phyloP scores from a whole-genome alignment of 1,284 basidiomycete species.

The Ustilago tritici region DNA sequence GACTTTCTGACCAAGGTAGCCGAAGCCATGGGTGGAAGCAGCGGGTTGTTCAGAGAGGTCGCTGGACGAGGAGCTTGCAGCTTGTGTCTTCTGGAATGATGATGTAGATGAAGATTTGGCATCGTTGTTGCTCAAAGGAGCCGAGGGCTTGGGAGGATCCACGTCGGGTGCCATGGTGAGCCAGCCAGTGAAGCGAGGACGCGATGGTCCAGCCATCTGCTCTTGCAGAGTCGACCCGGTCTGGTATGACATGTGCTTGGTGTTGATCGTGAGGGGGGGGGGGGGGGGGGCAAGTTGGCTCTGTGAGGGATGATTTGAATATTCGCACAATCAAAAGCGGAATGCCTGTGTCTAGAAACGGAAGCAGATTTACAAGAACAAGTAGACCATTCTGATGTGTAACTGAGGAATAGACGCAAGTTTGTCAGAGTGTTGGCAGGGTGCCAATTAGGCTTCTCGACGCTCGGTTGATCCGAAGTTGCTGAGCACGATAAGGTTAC shows the following conservation, averaged over 20 bases:
- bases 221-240: conserved; percentile 27
- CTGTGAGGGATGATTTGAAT: background rate
- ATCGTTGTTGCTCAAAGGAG: conserved; percentile 4
- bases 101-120: conserved; percentile 1
- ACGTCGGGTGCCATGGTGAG: conserved; percentile 60
- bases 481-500: conserved; percentile 6
- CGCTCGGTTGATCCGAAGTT: background rate
- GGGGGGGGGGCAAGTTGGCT: background rate
- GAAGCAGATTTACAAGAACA: background rate
- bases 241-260: conserved; percentile 23
- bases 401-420: background rate
- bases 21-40: conserved; percentile 40
- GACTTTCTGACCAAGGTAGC: conserved; percentile 27
- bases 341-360: no score
- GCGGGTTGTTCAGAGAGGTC: conserved; percentile 11
- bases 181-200: conserved; percentile 56
- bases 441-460: no score
- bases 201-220: conserved; percentile 42
- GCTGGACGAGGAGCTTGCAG: conserved; percentile 12
- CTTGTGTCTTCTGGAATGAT: conserved; percentile 7
- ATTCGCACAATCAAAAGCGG: background rate
- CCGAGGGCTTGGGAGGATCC: conserved; percentile 15
- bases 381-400: background rate
- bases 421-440: background rate
- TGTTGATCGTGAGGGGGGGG: background rate